Percentiles rank a stretch among this genome's conserved stretches.
Conservation (phyloP, 2,329 filamentous ascomycete species). For the Cladosporium sp. region DNA sequence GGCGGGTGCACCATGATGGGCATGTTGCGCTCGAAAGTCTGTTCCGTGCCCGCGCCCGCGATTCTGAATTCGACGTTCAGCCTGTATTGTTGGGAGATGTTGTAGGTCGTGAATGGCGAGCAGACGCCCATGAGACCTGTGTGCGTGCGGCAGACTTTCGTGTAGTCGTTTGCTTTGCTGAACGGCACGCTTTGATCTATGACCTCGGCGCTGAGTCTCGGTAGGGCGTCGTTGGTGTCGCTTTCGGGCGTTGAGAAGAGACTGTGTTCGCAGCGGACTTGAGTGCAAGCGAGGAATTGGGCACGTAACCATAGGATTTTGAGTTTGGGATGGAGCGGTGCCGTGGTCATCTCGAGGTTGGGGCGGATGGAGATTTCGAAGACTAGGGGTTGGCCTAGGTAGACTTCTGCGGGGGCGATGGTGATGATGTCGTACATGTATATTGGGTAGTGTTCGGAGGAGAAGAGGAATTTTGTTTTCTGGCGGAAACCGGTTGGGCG, state of each 20-base stretch:
- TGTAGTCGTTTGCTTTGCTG: slow-evolving; percentile 12
- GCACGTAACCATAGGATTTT: not conserved
- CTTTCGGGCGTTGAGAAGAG: slow-evolving; percentile 1
- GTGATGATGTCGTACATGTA: slow-evolving; percentile 16
- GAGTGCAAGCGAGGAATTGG: not conserved
- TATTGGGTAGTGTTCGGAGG: slow-evolving; percentile 18
- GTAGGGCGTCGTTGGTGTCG: not conserved
- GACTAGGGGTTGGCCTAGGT: slow-evolving; percentile 4
- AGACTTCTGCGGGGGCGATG: not conserved
- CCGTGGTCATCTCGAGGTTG: slow-evolving; percentile 1
- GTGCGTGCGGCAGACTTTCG: slow-evolving; percentile 1
- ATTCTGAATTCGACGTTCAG: slow-evolving; percentile 4
- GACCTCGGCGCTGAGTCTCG: not conserved
- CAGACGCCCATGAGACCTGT: not conserved
- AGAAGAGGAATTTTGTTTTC: slow-evolving; percentile 21
- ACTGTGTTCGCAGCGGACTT: not conserved
- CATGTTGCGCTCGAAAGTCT: not conserved
- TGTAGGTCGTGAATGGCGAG: slow-evolving; percentile 13
- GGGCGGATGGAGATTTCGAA: slow-evolving; percentile 9
- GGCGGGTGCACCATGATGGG: slow-evolving; percentile 3
- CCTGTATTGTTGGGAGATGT: slow-evolving; percentile 12
- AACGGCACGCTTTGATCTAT: slow-evolving; percentile 4
- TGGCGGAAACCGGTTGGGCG: slow-evolving; percentile 20
- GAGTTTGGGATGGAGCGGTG: slow-evolving; percentile 9
- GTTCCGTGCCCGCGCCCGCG: slow-evolving; percentile 1